Base-by-base conservation (phyloP, 2,329 filamentous ascomycete genomes). In the Fusarium sp. region DNA sequence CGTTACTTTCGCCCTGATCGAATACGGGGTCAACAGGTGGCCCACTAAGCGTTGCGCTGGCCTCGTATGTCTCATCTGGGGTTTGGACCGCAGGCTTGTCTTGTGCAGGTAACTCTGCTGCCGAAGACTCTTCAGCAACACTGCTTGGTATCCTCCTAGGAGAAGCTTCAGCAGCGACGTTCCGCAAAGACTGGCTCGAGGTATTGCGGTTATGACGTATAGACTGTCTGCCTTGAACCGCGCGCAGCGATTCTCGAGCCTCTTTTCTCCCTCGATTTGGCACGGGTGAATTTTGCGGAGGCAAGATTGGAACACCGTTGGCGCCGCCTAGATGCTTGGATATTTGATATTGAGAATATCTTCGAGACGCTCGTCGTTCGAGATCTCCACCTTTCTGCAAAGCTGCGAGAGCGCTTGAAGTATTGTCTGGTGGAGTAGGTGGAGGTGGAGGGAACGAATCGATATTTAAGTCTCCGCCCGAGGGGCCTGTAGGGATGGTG, bases 271-370 rank as follows among this genome's bases (percentile, higher is more conserved):
- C 92, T 61, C 93, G 85, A 72, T 97, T 97, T 6, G 93, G 93
- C 62, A 94, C 84, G 2, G 91, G 92, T 5, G 90, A 89, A 60
- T 89, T 92, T 73, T 96, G 92, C 26, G 91, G 83, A 25, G 94
- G 93, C 19, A 98, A 85, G 72, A 96, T 91, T 7, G 93, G 92
- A 13, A 98, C 89, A 19, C 91, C 92, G 76, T 89, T 93, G 35
- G 90, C 89, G 13, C 88, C 85, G 10, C 94, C 94, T 2, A 98
- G 81, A 70, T 97, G 93, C 73, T 97, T 98, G 41, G 92, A 92
- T 68, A 99, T 96, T 73, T 99, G 95, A 74, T 98, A 99, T 49
- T 93, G 91, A 2, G 95, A 98, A 74, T 98, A 99, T 71, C 95
- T 85, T 67, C 94, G 85, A 12, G 95, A 99, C 1, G 95, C 95